These are phyloP conservation scores for Phycomyces blakesleeanus DNA, from an alignment of 192 early-diverging fungal genomes.

Conservation along the genomic window DNA sequence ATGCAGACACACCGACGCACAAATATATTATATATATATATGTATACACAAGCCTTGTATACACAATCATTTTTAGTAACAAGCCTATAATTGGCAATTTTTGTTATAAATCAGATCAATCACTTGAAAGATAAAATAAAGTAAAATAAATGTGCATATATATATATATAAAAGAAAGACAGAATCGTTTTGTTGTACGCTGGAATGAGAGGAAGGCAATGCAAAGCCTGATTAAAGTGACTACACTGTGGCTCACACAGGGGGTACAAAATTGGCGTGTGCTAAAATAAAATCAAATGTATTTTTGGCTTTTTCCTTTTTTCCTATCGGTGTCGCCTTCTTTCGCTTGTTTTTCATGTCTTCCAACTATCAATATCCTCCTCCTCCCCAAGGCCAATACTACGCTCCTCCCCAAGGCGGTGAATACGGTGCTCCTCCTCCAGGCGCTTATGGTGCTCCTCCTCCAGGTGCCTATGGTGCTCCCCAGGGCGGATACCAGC, in stretches of 20 bases:
- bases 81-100: no score
- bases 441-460: background rate
- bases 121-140: no score
- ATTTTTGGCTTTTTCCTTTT: constrained; percentile 3
- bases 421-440: background rate
- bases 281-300: background rate
- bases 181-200: no score
- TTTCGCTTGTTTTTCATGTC: background rate
- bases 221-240: background rate
- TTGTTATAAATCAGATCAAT: no score
- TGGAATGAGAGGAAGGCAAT: no score
- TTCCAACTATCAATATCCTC: constrained; percentile 1
- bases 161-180: no score
- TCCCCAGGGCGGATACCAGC: background rate
- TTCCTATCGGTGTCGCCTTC: background rate
- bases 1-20: no score
- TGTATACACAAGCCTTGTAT: no score
- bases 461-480: background rate
- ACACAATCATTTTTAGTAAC: no score
- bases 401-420: constrained; percentile 1
- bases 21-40: no score
- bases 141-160: no score
- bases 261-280: background rate
- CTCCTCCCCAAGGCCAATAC: constrained; percentile 4
- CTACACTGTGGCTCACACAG: background rate